Percentiles rank a stretch among this genome's conserved stretches.
Evolutionary conservation across 306 rosid species (phyloP).

Genomic region (Rubus parviflorus): DNA sequence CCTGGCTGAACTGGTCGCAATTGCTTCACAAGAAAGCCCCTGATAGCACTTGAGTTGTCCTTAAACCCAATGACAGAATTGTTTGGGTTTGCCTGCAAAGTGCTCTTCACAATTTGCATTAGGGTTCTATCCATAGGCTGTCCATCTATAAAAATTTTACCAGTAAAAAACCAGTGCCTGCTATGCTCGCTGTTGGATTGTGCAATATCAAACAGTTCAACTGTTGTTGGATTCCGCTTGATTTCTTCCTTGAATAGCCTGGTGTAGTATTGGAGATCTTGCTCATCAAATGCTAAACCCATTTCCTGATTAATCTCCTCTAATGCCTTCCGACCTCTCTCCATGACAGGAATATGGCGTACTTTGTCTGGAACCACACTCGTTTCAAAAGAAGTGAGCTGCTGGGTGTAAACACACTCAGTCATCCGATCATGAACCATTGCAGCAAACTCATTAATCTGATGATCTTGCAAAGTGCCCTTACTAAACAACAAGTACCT

Average conservation of each 20-base stretch:
- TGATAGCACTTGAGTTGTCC: constrained; percentile 94
- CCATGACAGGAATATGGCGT: constrained; percentile 66
- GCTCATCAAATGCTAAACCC: constrained; percentile 95
- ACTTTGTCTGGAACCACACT: constrained; percentile 65
- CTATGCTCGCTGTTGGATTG: constrained; percentile 94
- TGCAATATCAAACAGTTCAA: constrained; percentile 88
- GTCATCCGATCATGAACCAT: constrained; percentile 91
- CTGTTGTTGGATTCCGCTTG: constrained; percentile 76
- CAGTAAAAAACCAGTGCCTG: constrained; percentile 93
- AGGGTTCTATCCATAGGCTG: constrained; percentile 64
- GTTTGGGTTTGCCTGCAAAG: constrained; percentile 72
- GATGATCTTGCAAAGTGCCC: constrained; percentile 46
- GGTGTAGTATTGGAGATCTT: constrained; percentile 77
- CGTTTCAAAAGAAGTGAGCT: constrained; percentile 65
- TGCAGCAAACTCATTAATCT: constrained; percentile 65
- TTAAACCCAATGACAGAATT: constrained; percentile 90
- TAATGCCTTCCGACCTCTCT: constrained; percentile 73
- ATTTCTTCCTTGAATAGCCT: constrained; percentile 78
- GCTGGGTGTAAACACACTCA: constrained; percentile 68
- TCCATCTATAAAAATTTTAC: constrained; percentile 73
- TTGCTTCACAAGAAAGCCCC: constrained; percentile 68
- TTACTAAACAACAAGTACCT: constrained; percentile 64
- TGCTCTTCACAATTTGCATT: constrained; percentile 93
- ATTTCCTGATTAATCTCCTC: constrained; percentile 80
- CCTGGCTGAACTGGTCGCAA: constrained; percentile 75